Evolutionary conservation across 2,329 filamentous ascomycete genomes (phyloP).

Genomic region (Fusarium sulawesiense): DNA sequence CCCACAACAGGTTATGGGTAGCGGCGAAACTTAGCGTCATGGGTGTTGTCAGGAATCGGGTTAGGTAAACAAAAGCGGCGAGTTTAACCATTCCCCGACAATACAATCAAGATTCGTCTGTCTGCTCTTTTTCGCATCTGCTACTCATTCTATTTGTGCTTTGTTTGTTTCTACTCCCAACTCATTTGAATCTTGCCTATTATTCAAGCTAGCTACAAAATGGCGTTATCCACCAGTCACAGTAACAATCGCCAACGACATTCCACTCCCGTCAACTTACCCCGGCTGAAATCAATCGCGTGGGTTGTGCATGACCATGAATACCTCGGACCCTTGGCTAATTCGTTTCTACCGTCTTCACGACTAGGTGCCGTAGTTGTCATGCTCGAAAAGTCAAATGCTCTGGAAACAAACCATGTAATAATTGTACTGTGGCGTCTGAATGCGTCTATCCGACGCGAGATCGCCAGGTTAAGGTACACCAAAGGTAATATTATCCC

Average conservation of each 20-base stretch:
- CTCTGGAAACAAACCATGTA: not conserved
- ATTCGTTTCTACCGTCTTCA: not conserved
- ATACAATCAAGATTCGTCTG: too few relatives aligned
- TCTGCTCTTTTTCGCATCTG: too few relatives aligned
- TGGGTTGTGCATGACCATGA: not conserved
- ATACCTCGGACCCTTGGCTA: not conserved
- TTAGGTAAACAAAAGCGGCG: too few relatives aligned
- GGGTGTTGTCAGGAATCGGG: too few relatives aligned
- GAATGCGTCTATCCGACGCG: not conserved
- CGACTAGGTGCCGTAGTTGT: not conserved
- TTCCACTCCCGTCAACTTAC: not conserved
- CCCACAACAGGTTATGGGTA: too few relatives aligned
- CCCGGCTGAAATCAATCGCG: not conserved
- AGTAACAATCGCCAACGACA: not conserved
- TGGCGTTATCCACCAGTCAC: too few relatives aligned
- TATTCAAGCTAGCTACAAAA: too few relatives aligned
- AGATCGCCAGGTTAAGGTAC: not conserved
- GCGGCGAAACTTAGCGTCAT: too few relatives aligned
- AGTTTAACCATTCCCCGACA: too few relatives aligned
- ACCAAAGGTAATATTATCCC: not conserved
- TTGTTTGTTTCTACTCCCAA: too few relatives aligned
- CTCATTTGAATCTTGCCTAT: too few relatives aligned
- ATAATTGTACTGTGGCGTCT: not conserved
- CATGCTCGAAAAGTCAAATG: not conserved
- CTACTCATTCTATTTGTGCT: too few relatives aligned